phyloP scores from a whole-genome alignment of 169 alveolate species.

The Plasmodium malariae region DNA sequence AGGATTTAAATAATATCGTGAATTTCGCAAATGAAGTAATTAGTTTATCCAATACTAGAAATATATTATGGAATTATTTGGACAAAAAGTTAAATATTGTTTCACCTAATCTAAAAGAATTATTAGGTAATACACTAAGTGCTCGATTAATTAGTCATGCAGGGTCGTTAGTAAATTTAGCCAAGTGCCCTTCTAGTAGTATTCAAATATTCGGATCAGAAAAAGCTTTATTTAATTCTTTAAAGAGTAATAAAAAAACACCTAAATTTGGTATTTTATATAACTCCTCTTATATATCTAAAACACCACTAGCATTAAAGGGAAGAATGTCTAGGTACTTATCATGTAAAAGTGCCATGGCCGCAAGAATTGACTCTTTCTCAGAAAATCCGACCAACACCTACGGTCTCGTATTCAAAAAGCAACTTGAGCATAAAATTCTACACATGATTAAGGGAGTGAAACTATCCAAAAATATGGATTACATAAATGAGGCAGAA shows the following conservation, averaged over 20 bases:
- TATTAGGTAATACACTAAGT: conserved; percentile 97
- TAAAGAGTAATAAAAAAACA: conserved; percentile 97
- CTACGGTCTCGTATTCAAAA: conserved; percentile 95
- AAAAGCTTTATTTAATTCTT: conserved; percentile 98
- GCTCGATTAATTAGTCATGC: conserved; percentile 98
- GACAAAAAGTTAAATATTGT: conserved; percentile 93
- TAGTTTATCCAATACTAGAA: conserved; percentile 91
- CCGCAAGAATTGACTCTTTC: conserved; percentile 97
- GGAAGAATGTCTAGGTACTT: conserved; percentile 97
- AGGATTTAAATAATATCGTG: conserved; percentile 92
- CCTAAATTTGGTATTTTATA: conserved; percentile 99
- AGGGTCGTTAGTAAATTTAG: conserved; percentile 95
- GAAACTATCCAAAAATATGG: conserved; percentile 87
- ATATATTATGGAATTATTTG: conserved; percentile 91
- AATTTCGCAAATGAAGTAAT: conserved; percentile 94
- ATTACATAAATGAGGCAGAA: conserved; percentile 91
- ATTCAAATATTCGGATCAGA: conserved; percentile 97
- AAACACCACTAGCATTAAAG: conserved; percentile 95
- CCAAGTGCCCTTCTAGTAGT: conserved; percentile 97
- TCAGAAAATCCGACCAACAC: conserved; percentile 85
- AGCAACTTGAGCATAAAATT: conserved; percentile 96
- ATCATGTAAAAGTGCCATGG: conserved; percentile 98
- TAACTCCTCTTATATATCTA: conserved; percentile 97
- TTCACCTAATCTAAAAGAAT: conserved; percentile 98
- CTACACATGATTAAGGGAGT: conserved; percentile 90